These are phyloP conservation scores for Ceratocystis cubensis DNA, from an alignment of 2,329 filamentous ascomycete genomes.

Conservation along the genomic window DNA sequence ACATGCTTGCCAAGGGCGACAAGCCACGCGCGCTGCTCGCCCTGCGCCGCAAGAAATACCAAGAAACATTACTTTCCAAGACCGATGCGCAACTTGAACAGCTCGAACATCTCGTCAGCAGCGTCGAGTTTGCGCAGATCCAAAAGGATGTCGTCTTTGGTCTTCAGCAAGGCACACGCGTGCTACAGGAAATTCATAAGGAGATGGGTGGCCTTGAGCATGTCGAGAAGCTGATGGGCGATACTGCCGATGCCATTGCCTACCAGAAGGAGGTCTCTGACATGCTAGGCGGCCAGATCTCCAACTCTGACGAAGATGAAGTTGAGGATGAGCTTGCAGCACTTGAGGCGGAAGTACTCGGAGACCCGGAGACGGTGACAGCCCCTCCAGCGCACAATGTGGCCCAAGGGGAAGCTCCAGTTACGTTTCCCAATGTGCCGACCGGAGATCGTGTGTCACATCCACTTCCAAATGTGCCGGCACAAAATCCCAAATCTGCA, in stretches of 20 bases:
- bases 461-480: background rate
- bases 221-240: slow-evolving; percentile 90
- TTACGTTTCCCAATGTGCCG: slow-evolving; percentile 13
- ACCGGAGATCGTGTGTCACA: slow-evolving; percentile 2
- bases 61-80: slow-evolving; percentile 75
- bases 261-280: slow-evolving; percentile 96
- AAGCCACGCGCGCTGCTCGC: slow-evolving; percentile 74
- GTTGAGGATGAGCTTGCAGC: slow-evolving; percentile 89
- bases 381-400: background rate
- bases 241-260: slow-evolving; percentile 76
- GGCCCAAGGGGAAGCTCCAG: background rate
- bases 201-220: slow-evolving; percentile 94
- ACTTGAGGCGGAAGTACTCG: slow-evolving; percentile 43
- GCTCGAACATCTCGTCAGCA: slow-evolving; percentile 74
- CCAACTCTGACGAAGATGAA: slow-evolving; percentile 91
- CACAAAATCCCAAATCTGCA: background rate
- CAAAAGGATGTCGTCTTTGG: slow-evolving; percentile 95
- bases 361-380: background rate
- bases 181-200: slow-evolving; percentile 78
- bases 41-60: slow-evolving; percentile 90
- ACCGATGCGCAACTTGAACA: slow-evolving; percentile 91
- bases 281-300: slow-evolving; percentile 76
- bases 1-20: slow-evolving; percentile 70
- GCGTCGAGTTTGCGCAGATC: slow-evolving; percentile 89
- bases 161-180: slow-evolving; percentile 77